Base-by-base conservation (phyloP, 768 basidiomycete species). In the Russula brevipes region DNA sequence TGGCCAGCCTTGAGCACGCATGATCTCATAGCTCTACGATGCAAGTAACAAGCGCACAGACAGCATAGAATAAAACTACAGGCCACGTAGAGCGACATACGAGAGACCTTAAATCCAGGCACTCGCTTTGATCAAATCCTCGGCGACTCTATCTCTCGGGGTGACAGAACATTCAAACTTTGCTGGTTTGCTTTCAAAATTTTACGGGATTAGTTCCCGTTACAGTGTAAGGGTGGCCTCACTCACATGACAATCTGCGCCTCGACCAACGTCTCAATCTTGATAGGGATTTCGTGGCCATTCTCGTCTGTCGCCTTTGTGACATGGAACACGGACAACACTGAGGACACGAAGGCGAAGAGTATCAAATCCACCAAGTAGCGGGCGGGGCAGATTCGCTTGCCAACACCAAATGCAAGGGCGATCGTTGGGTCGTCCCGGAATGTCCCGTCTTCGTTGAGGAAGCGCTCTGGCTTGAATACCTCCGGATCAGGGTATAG, bases 351-450 rank as follows among this genome's bases (percentile, higher is more conserved):
- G 14, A 61, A 44, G 9, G 62, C 19, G 8, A 62, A 65, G n/a
- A 62, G 19, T 5, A 35, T 61, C 8, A 50, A 33, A 14, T 65
- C 64, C 1, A 49, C 54, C 19, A 61, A 44, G 51, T 65, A 47
- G 24, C 60, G 47, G 33, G 54, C 64, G 2, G 64, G 60, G 42
- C 64, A 65, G 35, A 62, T 42, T 12, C 64, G 54, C 30, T 38
- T 57, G 44, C 60, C 60, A 33, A 39, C 54, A 1, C 60, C 60
- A 41, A 61, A 61, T 2, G 46, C 53, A 5, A 47, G 45, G 8
- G 45, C 11, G 7, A 61, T 19, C 11, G 17, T 54, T 10, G 19
- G 46, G 24, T 61, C 60, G 8, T 61, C 60, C 5, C 38, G 24
- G 31, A 55, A 39, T 1, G 53, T 55, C n/a, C 60, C 60, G n/a